Evolutionary conservation across 495 filamentous ascomycete species (phyloP).

Genomic region (Penicillium odoratum): DNA sequence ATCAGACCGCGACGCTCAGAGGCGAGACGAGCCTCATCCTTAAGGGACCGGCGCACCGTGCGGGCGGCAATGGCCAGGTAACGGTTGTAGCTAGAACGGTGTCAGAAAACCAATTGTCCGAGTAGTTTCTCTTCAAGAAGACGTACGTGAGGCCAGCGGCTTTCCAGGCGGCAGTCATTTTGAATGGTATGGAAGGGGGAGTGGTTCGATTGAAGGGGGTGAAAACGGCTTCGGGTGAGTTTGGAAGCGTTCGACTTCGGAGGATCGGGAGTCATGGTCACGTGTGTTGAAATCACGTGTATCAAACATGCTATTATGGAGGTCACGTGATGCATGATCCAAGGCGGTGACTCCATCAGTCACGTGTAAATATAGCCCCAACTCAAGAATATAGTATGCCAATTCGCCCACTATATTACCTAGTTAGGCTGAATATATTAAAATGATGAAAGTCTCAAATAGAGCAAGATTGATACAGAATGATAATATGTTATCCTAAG

Average conservation of each 20-base stretch:
- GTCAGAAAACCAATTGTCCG: slow-evolving; percentile 29
- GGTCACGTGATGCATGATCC: slow-evolving; percentile 16
- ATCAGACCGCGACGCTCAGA: slow-evolving; percentile 89
- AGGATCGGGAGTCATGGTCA: slow-evolving; percentile 42
- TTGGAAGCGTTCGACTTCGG: slow-evolving; percentile 44
- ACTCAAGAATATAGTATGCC: too few species aligned
- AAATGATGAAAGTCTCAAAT: too few species aligned
- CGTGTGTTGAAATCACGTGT: slow-evolving; percentile 21
- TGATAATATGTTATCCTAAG: too few species aligned
- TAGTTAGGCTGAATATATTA: too few species aligned
- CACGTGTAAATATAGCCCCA: too few species aligned
- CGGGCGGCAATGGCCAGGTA: slow-evolving; percentile 57
- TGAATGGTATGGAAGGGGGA: slow-evolving; percentile 47
- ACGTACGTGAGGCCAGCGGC: slow-evolving; percentile 91
- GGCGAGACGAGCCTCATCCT: slow-evolving; percentile 81
- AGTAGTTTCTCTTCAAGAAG: background rate
- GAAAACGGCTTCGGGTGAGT: slow-evolving; percentile 33
- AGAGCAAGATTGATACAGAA: too few species aligned
- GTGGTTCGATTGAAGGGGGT: slow-evolving; percentile 33
- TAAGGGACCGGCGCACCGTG: slow-evolving; percentile 78
- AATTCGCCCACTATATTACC: too few species aligned
- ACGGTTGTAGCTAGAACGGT: slow-evolving; percentile 49
- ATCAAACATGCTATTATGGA: background rate
- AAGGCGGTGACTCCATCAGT: too few species aligned
- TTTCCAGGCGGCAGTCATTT: slow-evolving; percentile 99